Conservation (phyloP, 768 basidiomycete genomes). For the Lanmaoa rubissima region DNA sequence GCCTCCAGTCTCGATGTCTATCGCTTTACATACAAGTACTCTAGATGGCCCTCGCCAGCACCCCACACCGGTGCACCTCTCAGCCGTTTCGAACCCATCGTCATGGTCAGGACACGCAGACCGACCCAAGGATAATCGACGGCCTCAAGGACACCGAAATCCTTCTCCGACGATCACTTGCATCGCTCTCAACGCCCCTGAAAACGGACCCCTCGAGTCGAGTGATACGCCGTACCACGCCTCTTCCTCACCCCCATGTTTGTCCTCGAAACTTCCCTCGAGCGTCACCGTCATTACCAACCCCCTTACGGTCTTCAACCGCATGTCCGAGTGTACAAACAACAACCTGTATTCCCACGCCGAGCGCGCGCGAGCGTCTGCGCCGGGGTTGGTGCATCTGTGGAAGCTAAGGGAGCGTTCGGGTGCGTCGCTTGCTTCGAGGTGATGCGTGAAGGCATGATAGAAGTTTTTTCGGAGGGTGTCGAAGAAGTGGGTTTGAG, state of each 20-base stretch:
- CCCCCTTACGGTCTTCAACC: background rate
- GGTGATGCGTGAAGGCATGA: background rate
- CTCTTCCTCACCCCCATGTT: background rate
- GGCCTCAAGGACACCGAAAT: background rate
- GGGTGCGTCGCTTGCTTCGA: background rate
- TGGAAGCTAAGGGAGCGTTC: slow-evolving; percentile 2
- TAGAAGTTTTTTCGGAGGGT: slow-evolving; percentile 4
- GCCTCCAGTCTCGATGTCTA: too few relatives aligned
- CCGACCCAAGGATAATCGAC: background rate
- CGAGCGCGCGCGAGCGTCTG: background rate
- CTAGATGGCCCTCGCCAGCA: background rate
- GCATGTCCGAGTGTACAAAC: background rate
- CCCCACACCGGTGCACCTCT: background rate
- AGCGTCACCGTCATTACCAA: slow-evolving; percentile 10
- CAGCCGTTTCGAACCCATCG: background rate
- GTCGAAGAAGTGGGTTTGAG: background rate
- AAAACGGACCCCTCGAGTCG: background rate
- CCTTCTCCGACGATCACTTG: slow-evolving; percentile 5
- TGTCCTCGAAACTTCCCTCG: background rate
- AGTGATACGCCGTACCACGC: slow-evolving; percentile 1
- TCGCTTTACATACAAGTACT: background rate
- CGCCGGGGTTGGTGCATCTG: too few relatives aligned
- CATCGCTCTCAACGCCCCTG: slow-evolving; percentile 1
- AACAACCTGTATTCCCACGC: slow-evolving; percentile 5
- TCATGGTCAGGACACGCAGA: background rate